Evolutionary conservation across 306 rosid species (phyloP).

Genomic region (Acacia acuminata): DNA sequence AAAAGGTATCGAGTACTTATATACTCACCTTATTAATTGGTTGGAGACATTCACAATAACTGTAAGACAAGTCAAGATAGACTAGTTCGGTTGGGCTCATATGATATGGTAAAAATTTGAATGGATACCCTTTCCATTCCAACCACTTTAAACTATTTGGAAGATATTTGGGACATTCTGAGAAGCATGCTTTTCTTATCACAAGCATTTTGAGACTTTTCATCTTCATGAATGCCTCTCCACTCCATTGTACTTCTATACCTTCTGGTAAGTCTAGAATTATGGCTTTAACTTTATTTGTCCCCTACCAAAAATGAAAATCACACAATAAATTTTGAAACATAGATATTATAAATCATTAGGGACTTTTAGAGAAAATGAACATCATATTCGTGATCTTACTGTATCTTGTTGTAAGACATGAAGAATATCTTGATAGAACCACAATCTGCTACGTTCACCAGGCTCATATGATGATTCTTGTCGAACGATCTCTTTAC

Average conservation of each 20-base stretch:
- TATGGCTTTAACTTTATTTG: neutral
- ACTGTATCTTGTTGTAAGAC: neutral
- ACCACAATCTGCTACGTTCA: neutral
- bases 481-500: neutral
- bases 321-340: neutral
- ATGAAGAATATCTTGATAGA: neutral
- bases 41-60: too few relatives aligned
- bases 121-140: neutral
- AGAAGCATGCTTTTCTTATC: neutral
- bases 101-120: too few relatives aligned
- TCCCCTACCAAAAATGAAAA: neutral
- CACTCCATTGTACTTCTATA: neutral
- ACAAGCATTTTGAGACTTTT: neutral
- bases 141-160: constrained; percentile 15
- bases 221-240: neutral
- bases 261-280: neutral
- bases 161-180: neutral
- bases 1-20: too few relatives aligned
- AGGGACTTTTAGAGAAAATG: neutral
- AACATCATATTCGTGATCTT: neutral
- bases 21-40: too few relatives aligned
- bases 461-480: neutral
- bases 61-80: too few relatives aligned
- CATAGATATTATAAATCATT: neutral
- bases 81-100: too few relatives aligned